These are phyloP conservation scores for Ceratocystis papillata DNA, from an alignment of 2,329 filamentous ascomycete genomes.

Conservation along the genomic window DNA sequence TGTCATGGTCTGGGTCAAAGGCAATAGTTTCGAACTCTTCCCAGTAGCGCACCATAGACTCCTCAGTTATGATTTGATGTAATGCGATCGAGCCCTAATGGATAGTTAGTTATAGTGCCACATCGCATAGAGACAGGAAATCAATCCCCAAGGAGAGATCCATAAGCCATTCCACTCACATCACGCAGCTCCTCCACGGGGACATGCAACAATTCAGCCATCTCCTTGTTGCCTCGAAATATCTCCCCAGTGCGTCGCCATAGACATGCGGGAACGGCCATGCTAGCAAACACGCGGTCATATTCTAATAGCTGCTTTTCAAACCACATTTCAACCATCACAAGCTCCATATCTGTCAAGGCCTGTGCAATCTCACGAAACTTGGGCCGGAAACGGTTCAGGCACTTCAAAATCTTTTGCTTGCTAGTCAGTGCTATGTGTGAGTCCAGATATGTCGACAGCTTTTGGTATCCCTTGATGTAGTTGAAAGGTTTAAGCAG, in stretches of 20 bases:
- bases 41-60: slow-evolving; percentile 94
- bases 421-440: slow-evolving; percentile 74
- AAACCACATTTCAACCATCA: slow-evolving; percentile 98
- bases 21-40: slow-evolving; percentile 98
- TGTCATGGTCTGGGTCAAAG: slow-evolving; percentile 88
- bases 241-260: slow-evolving; percentile 97
- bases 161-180: slow-evolving; percentile 45
- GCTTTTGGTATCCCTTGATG: slow-evolving; percentile 82
- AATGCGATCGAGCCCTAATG: slow-evolving; percentile 82
- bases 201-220: slow-evolving; percentile 91
- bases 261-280: slow-evolving; percentile 96
- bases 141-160: not conserved
- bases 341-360: slow-evolving; percentile 84
- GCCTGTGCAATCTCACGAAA: slow-evolving; percentile 91
- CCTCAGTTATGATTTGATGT: slow-evolving; percentile 91
- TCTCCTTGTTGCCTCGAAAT: slow-evolving; percentile 94
- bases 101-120: slow-evolving; percentile 4
- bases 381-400: slow-evolving; percentile 87
- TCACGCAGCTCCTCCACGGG: slow-evolving; percentile 84
- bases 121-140: not conserved
- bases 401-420: slow-evolving; percentile 80
- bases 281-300: slow-evolving; percentile 94
- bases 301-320: slow-evolving; percentile 95
- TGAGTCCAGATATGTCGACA: slow-evolving; percentile 84
- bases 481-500: slow-evolving; percentile 97